Conservation (phyloP, 177 flowering plant genomes). For the Tripterygium wilfordii region DNA sequence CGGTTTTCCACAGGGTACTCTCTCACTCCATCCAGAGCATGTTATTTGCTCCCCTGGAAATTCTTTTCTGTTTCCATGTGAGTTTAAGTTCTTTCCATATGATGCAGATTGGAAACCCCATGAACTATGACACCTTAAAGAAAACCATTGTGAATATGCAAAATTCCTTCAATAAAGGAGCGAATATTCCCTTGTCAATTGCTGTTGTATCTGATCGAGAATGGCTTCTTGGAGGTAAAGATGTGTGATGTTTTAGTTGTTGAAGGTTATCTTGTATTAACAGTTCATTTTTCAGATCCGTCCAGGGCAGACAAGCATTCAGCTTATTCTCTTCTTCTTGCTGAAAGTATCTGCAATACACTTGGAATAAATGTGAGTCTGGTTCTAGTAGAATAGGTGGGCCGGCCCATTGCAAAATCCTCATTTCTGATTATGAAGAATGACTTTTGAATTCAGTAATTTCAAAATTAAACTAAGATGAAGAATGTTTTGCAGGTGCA, state of each 20-base stretch:
- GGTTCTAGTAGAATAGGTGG: neutral
- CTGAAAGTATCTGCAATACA: conserved; percentile 77
- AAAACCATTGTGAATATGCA: conserved; percentile 58
- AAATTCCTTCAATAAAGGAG: conserved; percentile 37
- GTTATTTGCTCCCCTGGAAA: no score
- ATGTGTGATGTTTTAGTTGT: conserved; percentile 8
- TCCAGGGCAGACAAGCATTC: conserved; percentile 87
- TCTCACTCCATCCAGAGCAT: conserved; percentile 2
- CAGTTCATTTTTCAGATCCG: conserved; percentile 53
- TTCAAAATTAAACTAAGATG: neutral
- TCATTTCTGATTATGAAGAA: neutral
- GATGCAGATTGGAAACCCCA: conserved; percentile 80
- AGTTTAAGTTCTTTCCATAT: conserved; percentile 9
- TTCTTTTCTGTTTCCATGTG: no score
- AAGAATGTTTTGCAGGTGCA: conserved; percentile 56
- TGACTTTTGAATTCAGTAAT: no score
- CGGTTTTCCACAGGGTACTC: conserved; percentile 71
- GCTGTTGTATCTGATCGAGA: conserved; percentile 78
- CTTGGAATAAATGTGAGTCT: conserved; percentile 69
- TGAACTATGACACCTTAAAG: conserved; percentile 64
- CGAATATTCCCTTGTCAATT: conserved; percentile 64
- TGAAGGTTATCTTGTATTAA: conserved; percentile 4
- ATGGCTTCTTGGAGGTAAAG: conserved; percentile 91
- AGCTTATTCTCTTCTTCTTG: conserved; percentile 83
- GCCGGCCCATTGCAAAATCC: no score